phyloP scores from a whole-genome alignment of 2,329 filamentous ascomycete species.

The Xylariaceae sp. region DNA sequence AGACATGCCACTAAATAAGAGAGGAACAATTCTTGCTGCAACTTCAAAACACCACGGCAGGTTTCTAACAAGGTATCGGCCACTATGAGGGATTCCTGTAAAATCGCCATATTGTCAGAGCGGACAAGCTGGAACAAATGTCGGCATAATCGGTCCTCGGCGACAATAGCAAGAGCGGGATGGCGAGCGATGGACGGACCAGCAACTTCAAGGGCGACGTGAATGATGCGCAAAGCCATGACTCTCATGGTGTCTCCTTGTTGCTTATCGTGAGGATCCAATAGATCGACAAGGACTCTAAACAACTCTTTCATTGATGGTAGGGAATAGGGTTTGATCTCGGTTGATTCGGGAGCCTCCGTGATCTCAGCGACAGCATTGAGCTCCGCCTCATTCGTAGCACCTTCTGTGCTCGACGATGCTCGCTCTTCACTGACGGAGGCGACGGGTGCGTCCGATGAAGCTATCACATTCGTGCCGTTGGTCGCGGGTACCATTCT shows the following conservation, averaged over 20 bases:
- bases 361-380: conserved; percentile 20
- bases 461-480: conserved; percentile 55
- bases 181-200: conserved; percentile 93
- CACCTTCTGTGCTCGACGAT: conserved; percentile 42
- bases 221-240: conserved; percentile 95
- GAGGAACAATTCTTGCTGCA: conserved; percentile 94
- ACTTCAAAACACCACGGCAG: conserved; percentile 82
- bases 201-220: conserved; percentile 93
- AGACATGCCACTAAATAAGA: conserved; percentile 93
- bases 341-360: conserved; percentile 33
- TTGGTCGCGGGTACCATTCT: conserved; percentile 80
- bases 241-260: conserved; percentile 94
- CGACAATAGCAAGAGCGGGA: conserved; percentile 78
- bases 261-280: conserved; percentile 88
- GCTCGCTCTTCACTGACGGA: conserved; percentile 35
- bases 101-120: conserved; percentile 91
- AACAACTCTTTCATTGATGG: conserved; percentile 94
- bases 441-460: conserved; percentile 41
- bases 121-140: conserved; percentile 94
- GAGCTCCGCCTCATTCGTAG: conserved; percentile 25
- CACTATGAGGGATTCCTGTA: conserved; percentile 89
- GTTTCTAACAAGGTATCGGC: conserved; percentile 87
- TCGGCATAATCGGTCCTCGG: conserved; percentile 88
- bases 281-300: conserved; percentile 83
- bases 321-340: conserved; percentile 84